Evolutionary conservation across 495 filamentous ascomycete species (phyloP), one percentile per base, ranked within the genome.

Genomic region (Xylaria telfairii): DNA sequence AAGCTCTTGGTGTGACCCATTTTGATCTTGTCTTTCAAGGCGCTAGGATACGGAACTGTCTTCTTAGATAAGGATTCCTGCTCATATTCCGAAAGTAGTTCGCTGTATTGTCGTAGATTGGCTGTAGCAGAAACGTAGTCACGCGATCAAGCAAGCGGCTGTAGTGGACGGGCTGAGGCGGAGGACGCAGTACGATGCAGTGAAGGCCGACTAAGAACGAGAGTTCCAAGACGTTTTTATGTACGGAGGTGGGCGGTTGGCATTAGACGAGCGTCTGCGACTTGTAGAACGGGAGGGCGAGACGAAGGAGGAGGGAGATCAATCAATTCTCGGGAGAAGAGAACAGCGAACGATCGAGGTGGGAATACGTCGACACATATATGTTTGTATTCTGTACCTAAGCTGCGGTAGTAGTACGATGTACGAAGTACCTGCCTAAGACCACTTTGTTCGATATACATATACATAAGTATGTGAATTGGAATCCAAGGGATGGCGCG

Each of bases 1-100:
- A 75, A 75, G 46, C 76, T 75, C 73, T 75, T 74, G 9, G 71
- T 70, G 76, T 78, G 76, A 17, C 74, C 76, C 76, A 78, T 76
- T 67, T 54, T 72, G 46, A 56, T 46, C 34, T 59, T 54, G 21
- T 53, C 68, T 28, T 69, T 75, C 47, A 77, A 63, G 75, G 72
- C 67, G 71, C 73, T 37, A 54, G 65, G 34, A 77, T 72, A 70
- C 71, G 65, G 56, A 72, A 47, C 70, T 46, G 72, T 57, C 57
- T 53, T 72, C 62, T 42, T 28, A 30, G 68, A 44, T 65, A 44
- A 61, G 65, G 67, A 72, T 69, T 63, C 30, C 63, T 75, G 74
- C 73, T 76, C 76, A 78, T 78, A 74, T 76, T 78, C 66, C 69
- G 51, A 66, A 73, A 65, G 62, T 64, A 62, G 57, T 34, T 56